Conservation (phyloP, 345 rosid species). For the Sonneratia alba region DNA sequence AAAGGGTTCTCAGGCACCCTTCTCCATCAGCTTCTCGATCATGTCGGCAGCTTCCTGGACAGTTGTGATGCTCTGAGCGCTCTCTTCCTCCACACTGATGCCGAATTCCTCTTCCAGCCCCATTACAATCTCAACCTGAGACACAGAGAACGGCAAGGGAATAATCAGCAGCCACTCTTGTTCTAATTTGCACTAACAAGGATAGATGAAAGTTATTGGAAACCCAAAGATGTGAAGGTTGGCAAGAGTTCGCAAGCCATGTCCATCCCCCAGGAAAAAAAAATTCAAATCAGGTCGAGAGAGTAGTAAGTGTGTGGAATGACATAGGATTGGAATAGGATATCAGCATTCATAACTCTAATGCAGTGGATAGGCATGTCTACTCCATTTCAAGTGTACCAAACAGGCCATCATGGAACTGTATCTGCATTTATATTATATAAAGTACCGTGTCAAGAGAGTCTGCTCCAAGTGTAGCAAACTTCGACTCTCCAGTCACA, state of each 20-base stretch:
- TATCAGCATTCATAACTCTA: too few species aligned
- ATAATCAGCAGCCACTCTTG: too few species aligned
- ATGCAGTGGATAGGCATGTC: too few species aligned
- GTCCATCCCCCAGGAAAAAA: too few species aligned
- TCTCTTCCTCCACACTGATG: conserved; percentile 64
- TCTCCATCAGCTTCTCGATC: conserved; percentile 43
- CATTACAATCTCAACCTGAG: conserved; percentile 73
- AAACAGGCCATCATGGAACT: too few species aligned
- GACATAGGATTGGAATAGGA: background rate
- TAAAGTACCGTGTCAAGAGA: conserved; percentile 45
- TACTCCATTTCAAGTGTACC: background rate
- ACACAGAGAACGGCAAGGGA: background rate
- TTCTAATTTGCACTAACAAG: too few species aligned
- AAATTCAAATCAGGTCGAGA: too few species aligned
- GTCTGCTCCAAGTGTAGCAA: conserved; percentile 38
- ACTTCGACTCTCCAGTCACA: conserved; percentile 36
- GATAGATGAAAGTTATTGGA: too few species aligned
- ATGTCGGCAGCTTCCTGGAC: conserved; percentile 70
- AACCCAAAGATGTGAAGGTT: too few species aligned
- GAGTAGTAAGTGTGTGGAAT: too few species aligned
- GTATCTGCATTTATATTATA: too few species aligned
- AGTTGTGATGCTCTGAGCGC: conserved; percentile 46
- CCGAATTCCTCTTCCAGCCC: conserved; percentile 68
- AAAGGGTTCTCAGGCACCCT: conserved; percentile 15
- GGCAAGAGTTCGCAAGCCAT: too few species aligned